Evolutionary conservation across 805 yeast species (phyloP), one percentile per base, ranked within the genome.

Genomic region (Candida germanica): DNA sequence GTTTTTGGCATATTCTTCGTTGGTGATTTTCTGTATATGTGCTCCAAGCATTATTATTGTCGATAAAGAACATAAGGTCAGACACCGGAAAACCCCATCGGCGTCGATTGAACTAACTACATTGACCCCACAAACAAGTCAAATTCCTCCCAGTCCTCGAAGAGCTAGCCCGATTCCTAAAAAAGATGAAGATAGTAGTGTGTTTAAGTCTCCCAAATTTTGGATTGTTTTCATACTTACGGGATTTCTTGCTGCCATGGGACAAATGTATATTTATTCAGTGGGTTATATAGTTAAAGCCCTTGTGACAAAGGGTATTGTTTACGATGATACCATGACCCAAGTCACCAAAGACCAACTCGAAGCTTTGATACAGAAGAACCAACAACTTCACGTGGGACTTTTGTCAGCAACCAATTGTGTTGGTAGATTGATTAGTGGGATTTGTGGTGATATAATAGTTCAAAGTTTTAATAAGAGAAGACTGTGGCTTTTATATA

Each of bases 311-410:
- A 36, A 42, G 23, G 44, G 42, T 22, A 24, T 51, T 5, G 40
- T 47, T 15, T 46, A 53, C 15, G 66, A 59, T 7, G 51, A 53
- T 9, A 44, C 64, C 31, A 26, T 48, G 22, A 22, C 39, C 1
- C 36, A 28, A 3, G 40, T 33, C 5, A 13, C 46, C 6, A 36
- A 32, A 11, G 41, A 29, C 2, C 32, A 45, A n/a, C 43, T 59
- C 4, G 66, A 59, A 7, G 49, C 52, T 5, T 40, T 62, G 30
- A 64, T 77, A 21, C 83, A 75, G 49, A 56, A 58, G 29, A 69
- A 76, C 38, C 94, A 85, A 54, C 82, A 83, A 36, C 58, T 70
- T 21, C 93, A 85, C 55, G 94, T 85, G 10, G 80, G 86, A 2
- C 50, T 81, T n/a, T 57, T 85, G 4, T 83, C 91, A 2, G 50